Evolutionary conservation across 169 alveolate species (phyloP), one percentile per base, ranked within the genome.

Genomic region (Eimeria tenella): DNA sequence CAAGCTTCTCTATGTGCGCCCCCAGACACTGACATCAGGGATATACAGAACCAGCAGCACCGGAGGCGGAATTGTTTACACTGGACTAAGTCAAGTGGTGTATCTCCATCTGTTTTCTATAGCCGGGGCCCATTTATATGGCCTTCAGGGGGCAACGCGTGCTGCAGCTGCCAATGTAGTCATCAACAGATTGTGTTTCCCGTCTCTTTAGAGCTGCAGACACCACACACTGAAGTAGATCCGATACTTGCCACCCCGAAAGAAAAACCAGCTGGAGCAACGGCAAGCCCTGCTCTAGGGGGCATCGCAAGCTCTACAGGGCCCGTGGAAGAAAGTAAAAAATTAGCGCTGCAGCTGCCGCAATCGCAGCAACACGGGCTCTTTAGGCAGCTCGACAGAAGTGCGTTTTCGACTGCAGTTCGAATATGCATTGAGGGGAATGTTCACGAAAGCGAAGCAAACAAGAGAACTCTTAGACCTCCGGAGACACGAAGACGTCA

Each of bases 1-100:
- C 93, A 97, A 95, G 62, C 50, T 87, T 58, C 79, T 62, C 21
- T 88, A 65, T 60, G 90, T 86, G 60, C 77, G 0, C 77, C 77
- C 49, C 77, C 77, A 68, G 77, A 68, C n/a, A 84, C 42, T 5
- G n/a, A 31, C 86, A 13, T 4, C 10, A 6, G 1, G 6, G 56
- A 21, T n/a, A 56, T 0, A 58, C 60, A 42, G 75, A 55, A 17
- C 75, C 71, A 74, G 58, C 84, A 49, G 84, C 58, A n/a, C 21
- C 15, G 11, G 15, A 3, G 31, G 42, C 53, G 42, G 52, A 11
- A 11, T 9, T 9, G 31, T 13, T 15, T 15, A 11, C 88, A 10
- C 5, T 17, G 73, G 42, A n/a, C 23, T 55, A 79, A 17, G 52
- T 21, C n/a, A 5, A 53, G 19, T 7, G 87, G 87, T 7, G 25